Conservation (phyloP, 441 rosid species). For the Gossypium aridum region DNA sequence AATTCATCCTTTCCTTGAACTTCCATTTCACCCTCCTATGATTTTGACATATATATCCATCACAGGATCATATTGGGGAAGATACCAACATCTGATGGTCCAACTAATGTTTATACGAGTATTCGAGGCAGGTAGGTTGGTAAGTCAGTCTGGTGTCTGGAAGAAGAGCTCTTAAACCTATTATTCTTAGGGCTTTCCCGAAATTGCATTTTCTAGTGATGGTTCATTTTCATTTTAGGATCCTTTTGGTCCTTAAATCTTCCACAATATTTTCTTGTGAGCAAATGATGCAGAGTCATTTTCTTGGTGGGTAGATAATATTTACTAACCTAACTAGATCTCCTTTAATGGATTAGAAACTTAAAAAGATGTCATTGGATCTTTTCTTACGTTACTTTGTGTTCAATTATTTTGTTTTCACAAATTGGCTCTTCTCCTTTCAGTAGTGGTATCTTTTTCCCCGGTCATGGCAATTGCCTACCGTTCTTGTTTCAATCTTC, state of each 20-base stretch:
- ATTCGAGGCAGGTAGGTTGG: conserved; percentile 93
- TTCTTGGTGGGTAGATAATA: neutral
- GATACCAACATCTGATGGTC: conserved; percentile 85
- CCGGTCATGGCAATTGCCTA: neutral
- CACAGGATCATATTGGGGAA: conserved; percentile 96
- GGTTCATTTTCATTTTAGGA: conserved; percentile 9
- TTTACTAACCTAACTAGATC: conserved; percentile 2
- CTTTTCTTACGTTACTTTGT: neutral
- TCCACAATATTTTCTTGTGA: neutral
- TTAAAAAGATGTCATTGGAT: neutral
- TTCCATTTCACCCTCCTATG: conserved; percentile 23
- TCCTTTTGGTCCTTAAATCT: conserved; percentile 4
- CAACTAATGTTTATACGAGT: conserved; percentile 76
- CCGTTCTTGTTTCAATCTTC: neutral
- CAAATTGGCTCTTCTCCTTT: neutral
- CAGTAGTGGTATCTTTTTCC: neutral
- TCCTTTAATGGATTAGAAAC: neutral
- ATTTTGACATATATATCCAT: conserved; percentile 33
- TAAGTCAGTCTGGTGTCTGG: conserved; percentile 43
- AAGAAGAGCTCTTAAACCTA: conserved; percentile 19
- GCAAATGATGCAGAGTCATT: neutral
- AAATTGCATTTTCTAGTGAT: conserved; percentile 9
- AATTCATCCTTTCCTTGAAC: conserved; percentile 32
- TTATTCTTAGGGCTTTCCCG: conserved; percentile 15
- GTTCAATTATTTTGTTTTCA: neutral